phyloP scores from a whole-genome alignment of 768 basidiomycete genomes.

The Zangia roseola region DNA sequence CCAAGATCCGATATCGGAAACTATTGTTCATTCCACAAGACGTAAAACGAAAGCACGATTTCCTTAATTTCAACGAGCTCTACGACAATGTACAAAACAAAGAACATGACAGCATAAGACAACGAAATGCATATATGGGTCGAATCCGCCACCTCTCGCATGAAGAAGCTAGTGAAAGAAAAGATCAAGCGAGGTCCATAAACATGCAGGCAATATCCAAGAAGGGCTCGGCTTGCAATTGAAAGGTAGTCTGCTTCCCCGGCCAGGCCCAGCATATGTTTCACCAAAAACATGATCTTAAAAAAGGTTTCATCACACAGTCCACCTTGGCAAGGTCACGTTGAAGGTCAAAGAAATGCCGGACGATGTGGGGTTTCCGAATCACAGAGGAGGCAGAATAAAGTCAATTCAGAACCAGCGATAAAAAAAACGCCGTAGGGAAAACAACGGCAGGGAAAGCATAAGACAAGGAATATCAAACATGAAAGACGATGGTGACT shows the following conservation, averaged over 20 bases:
- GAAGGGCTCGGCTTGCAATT: slow-evolving; percentile 14
- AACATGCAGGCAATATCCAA: background rate
- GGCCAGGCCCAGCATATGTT: slow-evolving; percentile 16
- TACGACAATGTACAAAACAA: slow-evolving; percentile 7
- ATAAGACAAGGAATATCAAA: slow-evolving; percentile 15
- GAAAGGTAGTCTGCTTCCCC: slow-evolving; percentile 19
- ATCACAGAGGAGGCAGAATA: slow-evolving; percentile 25
- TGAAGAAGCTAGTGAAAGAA: background rate
- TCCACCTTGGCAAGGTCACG: slow-evolving; percentile 16
- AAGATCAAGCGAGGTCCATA: background rate
- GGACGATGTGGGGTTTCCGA: slow-evolving; percentile 15
- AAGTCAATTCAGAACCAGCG: slow-evolving; percentile 22
- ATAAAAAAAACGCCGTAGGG: background rate
- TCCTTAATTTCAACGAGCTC: background rate
- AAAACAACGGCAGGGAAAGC: slow-evolving; percentile 5
- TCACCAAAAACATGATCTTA: slow-evolving; percentile 33
- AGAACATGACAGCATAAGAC: slow-evolving; percentile 1
- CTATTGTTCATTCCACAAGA: too few species aligned
- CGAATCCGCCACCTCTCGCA: background rate
- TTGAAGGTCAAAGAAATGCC: slow-evolving; percentile 34
- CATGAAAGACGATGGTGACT: background rate
- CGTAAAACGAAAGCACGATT: background rate
- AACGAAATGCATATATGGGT: slow-evolving; percentile 4
- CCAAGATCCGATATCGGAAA: too few species aligned
- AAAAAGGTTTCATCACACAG: slow-evolving; percentile 14